A percentile compares a stretch with the other conserved stretches of the same genome.
phyloP scores from a whole-genome alignment of 768 basidiomycete genomes.

The Rhodotorula paludigena region DNA sequence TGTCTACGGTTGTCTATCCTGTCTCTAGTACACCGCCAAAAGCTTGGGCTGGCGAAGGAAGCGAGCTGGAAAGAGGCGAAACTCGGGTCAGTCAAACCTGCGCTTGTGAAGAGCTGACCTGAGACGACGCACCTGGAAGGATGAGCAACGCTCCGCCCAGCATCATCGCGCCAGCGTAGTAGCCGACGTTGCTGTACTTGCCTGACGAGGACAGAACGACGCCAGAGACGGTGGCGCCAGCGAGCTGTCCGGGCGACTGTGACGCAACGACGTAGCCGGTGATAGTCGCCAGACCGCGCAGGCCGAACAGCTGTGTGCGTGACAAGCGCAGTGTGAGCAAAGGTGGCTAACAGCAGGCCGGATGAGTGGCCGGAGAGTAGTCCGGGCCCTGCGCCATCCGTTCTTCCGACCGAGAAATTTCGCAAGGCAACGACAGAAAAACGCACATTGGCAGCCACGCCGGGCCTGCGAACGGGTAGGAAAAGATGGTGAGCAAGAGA shows the following conservation, averaged over 20 bases:
- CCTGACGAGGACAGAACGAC: slow-evolving; percentile 15
- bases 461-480: too few relatives aligned
- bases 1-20: neutral
- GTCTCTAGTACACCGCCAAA: neutral
- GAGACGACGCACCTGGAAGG: slow-evolving; percentile 8
- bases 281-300: slow-evolving; percentile 25
- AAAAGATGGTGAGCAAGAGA: slow-evolving; percentile 1
- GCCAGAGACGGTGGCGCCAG: slow-evolving; percentile 14
- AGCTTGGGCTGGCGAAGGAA: slow-evolving; percentile 3
- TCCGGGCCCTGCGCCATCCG: too few relatives aligned
- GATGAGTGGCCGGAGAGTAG: too few relatives aligned
- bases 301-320: slow-evolving; percentile 23
- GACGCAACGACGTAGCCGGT: slow-evolving; percentile 18
- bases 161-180: slow-evolving; percentile 22
- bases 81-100: neutral
- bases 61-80: slow-evolving; percentile 1
- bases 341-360: too few relatives aligned
- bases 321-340: neutral
- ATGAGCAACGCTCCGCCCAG: slow-evolving; percentile 2
- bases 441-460: neutral
- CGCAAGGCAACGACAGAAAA: neutral
- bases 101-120: neutral
- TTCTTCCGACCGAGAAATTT: too few relatives aligned
- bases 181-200: slow-evolving; percentile 7
- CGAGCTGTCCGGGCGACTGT: slow-evolving; percentile 11